Conservation (phyloP, 768 basidiomycete species). For the Kwoniella europaea region DNA sequence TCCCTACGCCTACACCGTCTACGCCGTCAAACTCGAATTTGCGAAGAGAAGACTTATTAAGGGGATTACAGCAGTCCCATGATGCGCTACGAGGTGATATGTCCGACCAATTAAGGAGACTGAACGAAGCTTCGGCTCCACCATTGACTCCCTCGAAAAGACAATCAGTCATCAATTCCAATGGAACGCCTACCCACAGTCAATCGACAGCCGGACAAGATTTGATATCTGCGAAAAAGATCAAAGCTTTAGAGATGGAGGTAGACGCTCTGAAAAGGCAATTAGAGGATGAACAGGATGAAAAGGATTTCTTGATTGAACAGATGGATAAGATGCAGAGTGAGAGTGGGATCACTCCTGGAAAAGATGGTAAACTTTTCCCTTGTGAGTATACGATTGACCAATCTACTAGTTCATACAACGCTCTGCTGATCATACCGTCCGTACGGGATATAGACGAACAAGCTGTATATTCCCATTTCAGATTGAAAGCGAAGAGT, state of each 20-base stretch:
- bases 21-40: constrained; percentile 14
- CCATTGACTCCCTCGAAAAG: constrained; percentile 41
- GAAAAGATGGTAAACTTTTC: constrained; percentile 6
- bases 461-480: constrained; percentile 52
- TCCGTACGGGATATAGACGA: constrained; percentile 23
- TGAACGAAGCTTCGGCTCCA: constrained; percentile 32
- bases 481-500: constrained; percentile 49
- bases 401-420: no score
- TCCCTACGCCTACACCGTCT: neutral
- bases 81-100: constrained; percentile 49
- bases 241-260: constrained; percentile 47
- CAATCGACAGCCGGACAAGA: constrained; percentile 66
- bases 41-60: constrained; percentile 44
- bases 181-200: constrained; percentile 64
- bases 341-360: constrained; percentile 8
- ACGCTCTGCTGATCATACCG: no score
- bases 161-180: constrained; percentile 66
- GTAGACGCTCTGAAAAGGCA: constrained; percentile 48
- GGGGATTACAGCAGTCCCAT: constrained; percentile 49
- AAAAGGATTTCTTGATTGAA: constrained; percentile 47
- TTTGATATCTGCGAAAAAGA: constrained; percentile 62
- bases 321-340: constrained; percentile 41
- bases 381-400: constrained; percentile 2
- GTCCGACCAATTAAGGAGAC: constrained; percentile 48
- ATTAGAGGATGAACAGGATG: constrained; percentile 53